Percentiles rank a stretch among this genome's conserved stretches.
Evolutionary conservation across 495 filamentous ascomycete species (phyloP).

Genomic region (Echria macrotheca): DNA sequence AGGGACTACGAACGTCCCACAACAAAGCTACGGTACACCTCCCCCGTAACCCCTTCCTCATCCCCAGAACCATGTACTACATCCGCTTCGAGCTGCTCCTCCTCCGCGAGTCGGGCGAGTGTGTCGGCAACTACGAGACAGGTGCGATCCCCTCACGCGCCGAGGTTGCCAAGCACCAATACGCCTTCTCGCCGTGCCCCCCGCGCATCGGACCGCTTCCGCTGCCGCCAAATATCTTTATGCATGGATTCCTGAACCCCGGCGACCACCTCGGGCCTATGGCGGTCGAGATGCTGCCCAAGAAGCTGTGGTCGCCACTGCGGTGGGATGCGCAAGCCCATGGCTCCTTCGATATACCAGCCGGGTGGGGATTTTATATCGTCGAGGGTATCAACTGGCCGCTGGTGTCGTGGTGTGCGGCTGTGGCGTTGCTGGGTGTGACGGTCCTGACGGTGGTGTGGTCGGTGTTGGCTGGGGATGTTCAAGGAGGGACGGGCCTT

Average conservation of each 20-base stretch:
- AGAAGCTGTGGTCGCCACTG: slow-evolving; percentile 8
- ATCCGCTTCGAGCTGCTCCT: slow-evolving; percentile 10
- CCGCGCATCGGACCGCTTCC: slow-evolving; percentile 1
- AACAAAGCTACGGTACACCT: neutral
- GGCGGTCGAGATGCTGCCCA: slow-evolving; percentile 10
- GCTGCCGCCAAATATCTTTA: slow-evolving; percentile 13
- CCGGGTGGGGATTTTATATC: slow-evolving; percentile 4
- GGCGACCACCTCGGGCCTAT: slow-evolving; percentile 9
- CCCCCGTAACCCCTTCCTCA: slow-evolving; percentile 2
- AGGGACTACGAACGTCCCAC: too few relatives aligned
- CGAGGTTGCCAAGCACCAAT: slow-evolving; percentile 8
- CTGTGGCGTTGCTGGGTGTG: slow-evolving; percentile 2
- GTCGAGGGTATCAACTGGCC: slow-evolving; percentile 8
- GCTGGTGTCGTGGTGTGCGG: slow-evolving; percentile 5
- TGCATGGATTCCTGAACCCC: slow-evolving; percentile 10
- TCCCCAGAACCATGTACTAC: slow-evolving; percentile 15
- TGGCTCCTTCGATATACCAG: neutral
- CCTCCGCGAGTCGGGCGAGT: slow-evolving; percentile 9
- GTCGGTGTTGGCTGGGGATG: slow-evolving; percentile 1
- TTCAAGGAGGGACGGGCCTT: slow-evolving; percentile 10
- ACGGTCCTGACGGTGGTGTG: slow-evolving; percentile 8
- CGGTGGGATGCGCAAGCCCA: neutral
- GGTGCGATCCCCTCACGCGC: slow-evolving; percentile 8
- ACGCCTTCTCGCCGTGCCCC: slow-evolving; percentile 10
- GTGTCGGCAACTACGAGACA: slow-evolving; percentile 5